Evolutionary conservation across 2,329 filamentous ascomycete genomes (phyloP), one percentile per base, ranked within the genome.

Genomic region (Fusarium burgessii): DNA sequence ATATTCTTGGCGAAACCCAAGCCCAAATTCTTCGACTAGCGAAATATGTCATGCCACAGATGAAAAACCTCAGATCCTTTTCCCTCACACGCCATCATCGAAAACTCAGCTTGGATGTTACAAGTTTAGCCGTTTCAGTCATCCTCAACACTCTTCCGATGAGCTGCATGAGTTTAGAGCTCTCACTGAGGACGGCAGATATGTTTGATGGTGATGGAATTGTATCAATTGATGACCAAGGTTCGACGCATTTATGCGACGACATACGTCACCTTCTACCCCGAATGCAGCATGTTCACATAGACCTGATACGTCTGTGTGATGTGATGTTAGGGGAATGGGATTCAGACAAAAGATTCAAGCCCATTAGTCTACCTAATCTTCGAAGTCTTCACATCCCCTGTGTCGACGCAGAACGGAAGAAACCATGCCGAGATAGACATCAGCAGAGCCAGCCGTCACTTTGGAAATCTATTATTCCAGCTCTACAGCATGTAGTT

Each of bases 261-360:
- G 42, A 56, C 5, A 3, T 61, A 10, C 45, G 54, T 1, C 45
- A n/a, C 7, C 1, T 67, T 2, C 2, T 61, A 1, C 43, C 62
- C 1, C 62, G 56, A 3, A 51, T 67, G 62, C 46, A 61, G 1
- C 49, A 67, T 11, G 49, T 46, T 6, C 64, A 46, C 13, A 36
- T 66, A 3, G 36, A 50, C 6, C 27, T 61, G 18, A 17, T 14
- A 17, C 25, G 12, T 25, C 2, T 66, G 11, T 67, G 62, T 6
- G 47, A 61, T 29, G 38, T 27, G 13, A 18, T 61, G 7, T 51
- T 66, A 12, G 62, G 64, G 13, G 55, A 13, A 2, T 51, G 55
- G 49, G 49, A 56, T 4, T 23, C 9, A 0, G 8, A 33, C 9
- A 6, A 23, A 3, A n/a, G 5, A 27, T 66, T 42, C 11, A 35